Conservation (phyloP, 805 yeast species). For the Yarrowia divulgata region DNA sequence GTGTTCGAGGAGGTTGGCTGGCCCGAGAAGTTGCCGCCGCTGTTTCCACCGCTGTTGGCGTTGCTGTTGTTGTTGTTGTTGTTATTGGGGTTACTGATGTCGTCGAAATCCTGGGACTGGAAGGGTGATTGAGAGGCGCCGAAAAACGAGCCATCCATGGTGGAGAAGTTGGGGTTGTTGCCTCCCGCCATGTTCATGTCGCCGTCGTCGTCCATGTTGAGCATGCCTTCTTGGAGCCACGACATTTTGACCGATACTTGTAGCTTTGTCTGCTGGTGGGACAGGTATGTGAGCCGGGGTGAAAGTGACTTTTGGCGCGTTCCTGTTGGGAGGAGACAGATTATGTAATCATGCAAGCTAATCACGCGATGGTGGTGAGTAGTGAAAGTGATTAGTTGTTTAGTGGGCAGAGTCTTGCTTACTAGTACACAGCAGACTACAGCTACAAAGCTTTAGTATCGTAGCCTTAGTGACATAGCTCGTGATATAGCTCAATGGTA, state of each 20-base stretch:
- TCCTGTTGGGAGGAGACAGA: not conserved
- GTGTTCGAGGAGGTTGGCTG: slow-evolving; percentile 30
- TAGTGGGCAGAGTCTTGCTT: not conserved
- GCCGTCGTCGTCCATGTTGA: slow-evolving; percentile 39
- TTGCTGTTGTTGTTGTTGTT: slow-evolving; percentile 1
- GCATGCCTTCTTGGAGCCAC: slow-evolving; percentile 39
- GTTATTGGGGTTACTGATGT: not conserved
- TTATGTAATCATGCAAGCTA: not conserved
- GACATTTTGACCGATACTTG: slow-evolving; percentile 22
- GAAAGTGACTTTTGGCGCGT: slow-evolving; percentile 33
- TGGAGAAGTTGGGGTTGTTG: slow-evolving; percentile 30
- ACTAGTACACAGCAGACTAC: too few relatives aligned
- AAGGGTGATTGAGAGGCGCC: slow-evolving; percentile 35
- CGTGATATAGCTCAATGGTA: too few relatives aligned
- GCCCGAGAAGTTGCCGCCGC: slow-evolving; percentile 12
- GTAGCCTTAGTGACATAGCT: too few relatives aligned
- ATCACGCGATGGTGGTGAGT: not conserved
- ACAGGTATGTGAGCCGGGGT: slow-evolving; percentile 5
- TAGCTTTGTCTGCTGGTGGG: not conserved
- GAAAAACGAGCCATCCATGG: slow-evolving; percentile 36
- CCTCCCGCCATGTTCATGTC: slow-evolving; percentile 33
- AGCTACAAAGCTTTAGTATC: too few relatives aligned
- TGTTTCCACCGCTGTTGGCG: not conserved
- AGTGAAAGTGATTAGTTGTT: not conserved
- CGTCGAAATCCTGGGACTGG: slow-evolving; percentile 39